Conservation (phyloP, 768 basidiomycete species). For the Phlebiopsis flavidoalba region DNA sequence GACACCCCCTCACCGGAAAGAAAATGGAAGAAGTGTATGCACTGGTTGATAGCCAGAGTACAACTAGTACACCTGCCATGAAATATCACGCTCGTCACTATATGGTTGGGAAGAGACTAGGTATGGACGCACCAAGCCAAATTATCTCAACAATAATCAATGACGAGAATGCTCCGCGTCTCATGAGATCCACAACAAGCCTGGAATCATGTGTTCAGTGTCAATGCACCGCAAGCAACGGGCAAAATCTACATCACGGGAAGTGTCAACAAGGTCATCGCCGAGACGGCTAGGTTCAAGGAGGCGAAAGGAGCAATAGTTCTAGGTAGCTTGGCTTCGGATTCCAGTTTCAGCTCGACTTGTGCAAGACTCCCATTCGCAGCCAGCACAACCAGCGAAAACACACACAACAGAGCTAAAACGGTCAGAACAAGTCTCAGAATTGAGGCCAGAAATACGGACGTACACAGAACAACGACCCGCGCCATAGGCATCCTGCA, state of each 20-base stretch:
- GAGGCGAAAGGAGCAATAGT: constrained; percentile 7
- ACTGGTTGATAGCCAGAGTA: constrained; percentile 25
- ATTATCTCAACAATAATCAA: constrained; percentile 25
- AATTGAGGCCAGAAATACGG: not conserved
- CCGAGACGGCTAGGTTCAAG: constrained; percentile 18
- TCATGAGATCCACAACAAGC: constrained; percentile 20
- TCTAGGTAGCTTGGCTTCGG: not conserved
- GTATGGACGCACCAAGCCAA: constrained; percentile 16
- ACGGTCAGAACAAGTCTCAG: not conserved
- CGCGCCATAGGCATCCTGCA: not conserved
- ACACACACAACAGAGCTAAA: not conserved
- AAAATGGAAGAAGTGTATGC: constrained; percentile 13
- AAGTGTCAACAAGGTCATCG: constrained; percentile 16
- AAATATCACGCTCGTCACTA: not conserved
- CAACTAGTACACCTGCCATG: constrained; percentile 21
- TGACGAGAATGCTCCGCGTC: constrained; percentile 24
- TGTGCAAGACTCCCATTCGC: not conserved
- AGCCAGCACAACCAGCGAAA: not conserved
- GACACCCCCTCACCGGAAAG: too few relatives aligned
- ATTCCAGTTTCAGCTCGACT: not conserved
- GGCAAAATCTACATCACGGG: constrained; percentile 14
- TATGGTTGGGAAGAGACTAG: not conserved
- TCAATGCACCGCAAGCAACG: not conserved
- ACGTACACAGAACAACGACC: not conserved
- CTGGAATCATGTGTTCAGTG: constrained; percentile 10